phyloP scores from a whole-genome alignment of 2,329 filamentous ascomycete species.

The Fusarium praegraminearum region DNA sequence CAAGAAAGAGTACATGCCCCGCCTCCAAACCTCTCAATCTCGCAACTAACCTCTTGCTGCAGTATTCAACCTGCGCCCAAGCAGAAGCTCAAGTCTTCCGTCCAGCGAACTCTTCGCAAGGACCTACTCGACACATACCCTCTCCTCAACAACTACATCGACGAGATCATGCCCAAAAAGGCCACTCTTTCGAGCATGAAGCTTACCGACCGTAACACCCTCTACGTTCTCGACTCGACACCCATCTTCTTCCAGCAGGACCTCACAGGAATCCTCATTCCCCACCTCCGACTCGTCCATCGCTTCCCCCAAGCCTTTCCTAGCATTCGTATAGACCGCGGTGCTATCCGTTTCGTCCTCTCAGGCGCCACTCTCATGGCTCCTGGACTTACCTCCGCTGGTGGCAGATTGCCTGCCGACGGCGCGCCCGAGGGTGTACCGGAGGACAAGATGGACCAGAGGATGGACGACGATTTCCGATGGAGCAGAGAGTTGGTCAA shows the following conservation, averaged over 20 bases:
- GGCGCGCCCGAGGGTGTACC: conserved; percentile 50
- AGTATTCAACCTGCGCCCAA: conserved; percentile 79
- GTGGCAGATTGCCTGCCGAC: conserved; percentile 79
- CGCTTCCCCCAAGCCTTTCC: conserved; percentile 87
- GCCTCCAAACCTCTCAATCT: conserved; percentile 5
- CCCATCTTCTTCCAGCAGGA: conserved; percentile 94
- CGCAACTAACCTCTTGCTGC: conserved; percentile 52
- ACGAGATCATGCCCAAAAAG: conserved; percentile 96
- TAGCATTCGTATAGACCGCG: conserved; percentile 89
- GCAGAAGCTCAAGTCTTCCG: conserved; percentile 97
- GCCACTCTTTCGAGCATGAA: conserved; percentile 90
- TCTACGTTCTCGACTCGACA: conserved; percentile 83
- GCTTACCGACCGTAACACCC: conserved; percentile 87
- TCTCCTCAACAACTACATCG: conserved; percentile 85
- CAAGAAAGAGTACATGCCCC: conserved; percentile 82
- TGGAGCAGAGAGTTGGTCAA: conserved; percentile 78
- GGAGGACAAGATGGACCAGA: conserved; percentile 59
- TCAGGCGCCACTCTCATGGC: conserved; percentile 96
- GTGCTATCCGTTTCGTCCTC: conserved; percentile 96
- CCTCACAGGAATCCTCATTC: conserved; percentile 79
- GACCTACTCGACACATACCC: conserved; percentile 89
- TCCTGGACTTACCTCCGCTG: conserved; percentile 86
- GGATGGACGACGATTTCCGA: conserved; percentile 62
- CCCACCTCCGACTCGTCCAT: conserved; percentile 91
- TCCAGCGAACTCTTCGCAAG: conserved; percentile 86